Evolutionary conservation across 192 early-diverging fungal species (phyloP).

Genomic region (Thamnidium elegans): DNA sequence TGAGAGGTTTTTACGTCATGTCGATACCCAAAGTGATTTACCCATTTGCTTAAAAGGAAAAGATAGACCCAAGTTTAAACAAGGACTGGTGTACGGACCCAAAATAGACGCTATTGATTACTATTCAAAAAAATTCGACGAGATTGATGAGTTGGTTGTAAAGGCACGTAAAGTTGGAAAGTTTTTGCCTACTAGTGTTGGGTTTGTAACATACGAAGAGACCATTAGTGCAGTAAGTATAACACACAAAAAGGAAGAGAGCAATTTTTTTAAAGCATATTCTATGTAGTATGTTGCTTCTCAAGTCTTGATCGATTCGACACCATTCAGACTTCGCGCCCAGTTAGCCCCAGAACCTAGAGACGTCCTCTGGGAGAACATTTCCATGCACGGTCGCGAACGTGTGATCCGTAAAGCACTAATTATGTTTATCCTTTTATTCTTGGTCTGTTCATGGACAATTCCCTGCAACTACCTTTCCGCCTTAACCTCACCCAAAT

Average conservation of each 20-base stretch:
- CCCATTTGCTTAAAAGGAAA: slow-evolving; percentile 17
- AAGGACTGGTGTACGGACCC: slow-evolving; percentile 50
- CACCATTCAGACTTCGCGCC: slow-evolving; percentile 63
- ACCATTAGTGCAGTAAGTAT: slow-evolving; percentile 61
- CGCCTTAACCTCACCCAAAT: slow-evolving; percentile 61
- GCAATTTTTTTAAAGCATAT: not conserved
- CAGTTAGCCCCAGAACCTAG: slow-evolving; percentile 71
- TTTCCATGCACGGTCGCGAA: slow-evolving; percentile 59
- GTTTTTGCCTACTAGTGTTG: slow-evolving; percentile 53
- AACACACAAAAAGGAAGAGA: not conserved
- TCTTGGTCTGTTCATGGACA: slow-evolving; percentile 76
- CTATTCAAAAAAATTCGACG: slow-evolving; percentile 51
- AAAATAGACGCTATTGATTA: slow-evolving; percentile 68
- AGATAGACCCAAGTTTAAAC: slow-evolving; percentile 40
- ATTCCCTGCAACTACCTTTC: slow-evolving; percentile 67
- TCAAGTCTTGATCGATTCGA: slow-evolving; percentile 62
- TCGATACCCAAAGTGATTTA: slow-evolving; percentile 13
- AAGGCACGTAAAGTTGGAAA: slow-evolving; percentile 45
- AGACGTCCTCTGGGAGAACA: slow-evolving; percentile 73
- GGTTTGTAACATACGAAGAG: slow-evolving; percentile 78
- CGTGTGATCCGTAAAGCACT: slow-evolving; percentile 49
- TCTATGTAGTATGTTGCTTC: slow-evolving; percentile 53
- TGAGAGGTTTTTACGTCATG: not conserved
- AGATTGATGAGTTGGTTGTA: slow-evolving; percentile 50
- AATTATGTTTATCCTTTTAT: slow-evolving; percentile 52